phyloP scores from a whole-genome alignment of 2,329 filamentous ascomycete genomes.

The Xylariaceae sp. region DNA sequence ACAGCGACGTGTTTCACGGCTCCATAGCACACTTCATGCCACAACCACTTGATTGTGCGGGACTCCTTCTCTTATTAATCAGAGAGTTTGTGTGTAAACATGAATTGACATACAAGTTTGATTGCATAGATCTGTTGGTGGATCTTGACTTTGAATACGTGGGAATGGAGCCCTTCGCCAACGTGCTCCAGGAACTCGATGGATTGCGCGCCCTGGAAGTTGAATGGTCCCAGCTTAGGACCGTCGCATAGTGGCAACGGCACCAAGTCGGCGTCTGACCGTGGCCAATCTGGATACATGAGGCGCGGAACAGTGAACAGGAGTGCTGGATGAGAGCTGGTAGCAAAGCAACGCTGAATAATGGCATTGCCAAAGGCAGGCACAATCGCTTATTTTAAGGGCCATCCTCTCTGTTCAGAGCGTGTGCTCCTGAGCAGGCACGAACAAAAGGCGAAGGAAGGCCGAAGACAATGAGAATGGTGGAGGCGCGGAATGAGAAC shows the following conservation, averaged over 20 bases:
- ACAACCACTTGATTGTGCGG: too few relatives aligned
- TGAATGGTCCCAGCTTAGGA: constrained; percentile 10
- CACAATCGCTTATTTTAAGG: background rate
- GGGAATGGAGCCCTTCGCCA: constrained; percentile 7
- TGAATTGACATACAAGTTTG: constrained; percentile 5
- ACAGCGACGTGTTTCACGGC: too few relatives aligned
- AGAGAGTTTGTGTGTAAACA: too few relatives aligned
- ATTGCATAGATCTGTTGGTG: constrained; percentile 5
- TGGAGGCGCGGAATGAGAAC: background rate
- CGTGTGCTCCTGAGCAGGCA: background rate
- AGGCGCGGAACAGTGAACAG: background rate
- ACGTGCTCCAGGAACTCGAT: constrained; percentile 3
- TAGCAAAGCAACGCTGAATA: background rate
- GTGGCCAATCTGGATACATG: constrained; percentile 7
- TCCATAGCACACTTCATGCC: too few relatives aligned
- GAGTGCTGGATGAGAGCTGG: background rate
- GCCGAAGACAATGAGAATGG: background rate
- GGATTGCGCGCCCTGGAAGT: background rate
- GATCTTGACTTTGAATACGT: constrained; percentile 8
- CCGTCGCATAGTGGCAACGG: constrained; percentile 7
- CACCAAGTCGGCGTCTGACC: constrained; percentile 6
- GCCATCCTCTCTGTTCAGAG: background rate
- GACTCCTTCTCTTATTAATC: too few relatives aligned
- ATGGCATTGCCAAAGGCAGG: background rate
- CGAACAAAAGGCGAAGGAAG: background rate